Evolutionary conservation across 768 basidiomycete genomes (phyloP).

Genomic region (Russula lepida): DNA sequence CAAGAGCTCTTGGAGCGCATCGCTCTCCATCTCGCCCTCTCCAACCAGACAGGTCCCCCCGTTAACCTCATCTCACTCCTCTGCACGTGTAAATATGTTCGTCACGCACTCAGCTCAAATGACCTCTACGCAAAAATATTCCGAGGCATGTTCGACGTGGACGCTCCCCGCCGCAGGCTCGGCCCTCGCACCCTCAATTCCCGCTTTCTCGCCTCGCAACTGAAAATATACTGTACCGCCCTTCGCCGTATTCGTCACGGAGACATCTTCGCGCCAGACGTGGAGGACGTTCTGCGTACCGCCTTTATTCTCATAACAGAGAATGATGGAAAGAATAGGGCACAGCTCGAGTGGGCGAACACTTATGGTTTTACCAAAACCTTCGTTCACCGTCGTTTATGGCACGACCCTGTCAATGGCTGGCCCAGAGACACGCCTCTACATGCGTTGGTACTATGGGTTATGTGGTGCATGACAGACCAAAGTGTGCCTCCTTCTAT

Average conservation of each 20-base stretch:
- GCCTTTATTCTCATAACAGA: conserved; percentile 53
- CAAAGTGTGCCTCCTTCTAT: conserved; percentile 32
- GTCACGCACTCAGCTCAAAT: conserved; percentile 31
- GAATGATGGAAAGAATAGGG: conserved; percentile 58
- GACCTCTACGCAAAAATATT: conserved; percentile 49
- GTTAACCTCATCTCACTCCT: conserved; percentile 41
- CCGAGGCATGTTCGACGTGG: conserved; percentile 45
- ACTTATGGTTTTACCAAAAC: conserved; percentile 38
- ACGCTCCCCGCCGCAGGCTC: conserved; percentile 46
- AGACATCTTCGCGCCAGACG: conserved; percentile 25
- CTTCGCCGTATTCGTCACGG: conserved; percentile 28
- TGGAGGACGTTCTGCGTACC: conserved; percentile 37
- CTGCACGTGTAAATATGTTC: conserved; percentile 34
- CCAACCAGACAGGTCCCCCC: conserved; percentile 40
- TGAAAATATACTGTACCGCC: conserved; percentile 31
- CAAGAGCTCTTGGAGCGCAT: conserved; percentile 43
- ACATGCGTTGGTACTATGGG: conserved; percentile 51
- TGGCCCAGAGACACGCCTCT: conserved; percentile 49
- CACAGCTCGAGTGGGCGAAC: conserved; percentile 45
- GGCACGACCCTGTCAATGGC: conserved; percentile 35
- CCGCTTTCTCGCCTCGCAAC: conserved; percentile 32
- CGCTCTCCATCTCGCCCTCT: conserved; percentile 39
- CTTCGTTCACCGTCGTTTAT: conserved; percentile 41
- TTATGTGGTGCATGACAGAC: conserved; percentile 54
- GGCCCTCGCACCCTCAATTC: conserved; percentile 32